Evolutionary conservation across 768 basidiomycete species (phyloP).

Genomic region (Harrya chromipes): DNA sequence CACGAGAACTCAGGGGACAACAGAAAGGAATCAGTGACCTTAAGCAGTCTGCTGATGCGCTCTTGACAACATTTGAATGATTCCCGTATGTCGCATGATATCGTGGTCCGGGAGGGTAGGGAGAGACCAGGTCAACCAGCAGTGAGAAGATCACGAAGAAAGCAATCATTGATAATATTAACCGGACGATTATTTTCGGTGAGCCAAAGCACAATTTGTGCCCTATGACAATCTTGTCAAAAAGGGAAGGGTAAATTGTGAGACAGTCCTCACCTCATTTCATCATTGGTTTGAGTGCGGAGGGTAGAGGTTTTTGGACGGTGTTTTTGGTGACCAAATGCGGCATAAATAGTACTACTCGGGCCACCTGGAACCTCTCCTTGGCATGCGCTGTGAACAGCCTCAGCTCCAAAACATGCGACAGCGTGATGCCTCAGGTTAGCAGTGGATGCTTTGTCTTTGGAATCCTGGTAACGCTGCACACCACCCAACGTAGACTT

Average conservation of each 20-base stretch:
- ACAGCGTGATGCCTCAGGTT: conserved; percentile 5
- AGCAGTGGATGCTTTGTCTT: neutral
- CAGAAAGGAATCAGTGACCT: neutral
- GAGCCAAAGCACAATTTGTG: neutral
- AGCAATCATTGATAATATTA: conserved; percentile 1
- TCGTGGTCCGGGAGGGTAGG: neutral
- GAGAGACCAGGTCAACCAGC: neutral
- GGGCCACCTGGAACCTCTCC: neutral
- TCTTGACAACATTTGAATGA: too few relatives aligned
- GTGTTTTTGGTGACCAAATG: neutral
- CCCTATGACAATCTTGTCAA: too few relatives aligned
- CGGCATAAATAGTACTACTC: neutral
- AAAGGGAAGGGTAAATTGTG: too few relatives aligned
- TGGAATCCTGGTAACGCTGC: neutral
- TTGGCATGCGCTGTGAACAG: neutral
- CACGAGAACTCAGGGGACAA: too few relatives aligned
- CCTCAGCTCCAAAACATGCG: neutral
- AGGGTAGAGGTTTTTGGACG: neutral
- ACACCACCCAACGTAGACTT: too few relatives aligned
- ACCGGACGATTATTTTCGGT: neutral
- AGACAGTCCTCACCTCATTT: neutral
- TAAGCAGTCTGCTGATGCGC: neutral
- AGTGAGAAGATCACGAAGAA: neutral
- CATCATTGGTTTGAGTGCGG: neutral
- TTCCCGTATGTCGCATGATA: too few relatives aligned